phyloP scores from a whole-genome alignment of 2,329 filamentous ascomycete genomes.

The Ascochyta lentis region DNA sequence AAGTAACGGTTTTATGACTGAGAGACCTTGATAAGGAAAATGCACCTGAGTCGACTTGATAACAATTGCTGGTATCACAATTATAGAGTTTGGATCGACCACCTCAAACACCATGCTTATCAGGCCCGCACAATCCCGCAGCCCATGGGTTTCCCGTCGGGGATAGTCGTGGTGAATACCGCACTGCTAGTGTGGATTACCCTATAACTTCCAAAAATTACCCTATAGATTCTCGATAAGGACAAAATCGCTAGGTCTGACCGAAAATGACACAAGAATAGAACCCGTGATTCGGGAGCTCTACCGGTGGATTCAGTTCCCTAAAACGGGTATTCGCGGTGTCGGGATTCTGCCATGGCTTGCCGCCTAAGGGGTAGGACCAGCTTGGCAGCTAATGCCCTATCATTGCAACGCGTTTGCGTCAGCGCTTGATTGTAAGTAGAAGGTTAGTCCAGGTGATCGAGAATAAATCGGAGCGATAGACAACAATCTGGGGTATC shows the following conservation, averaged over 20 bases:
- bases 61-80: constrained; percentile 6
- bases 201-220: constrained; percentile 44
- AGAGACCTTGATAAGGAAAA: constrained; percentile 6
- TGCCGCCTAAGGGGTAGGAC: constrained; percentile 19
- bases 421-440: constrained; percentile 24
- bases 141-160: constrained; percentile 17
- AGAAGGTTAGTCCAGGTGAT: constrained; percentile 27
- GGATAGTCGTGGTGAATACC: constrained; percentile 16
- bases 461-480: constrained; percentile 29
- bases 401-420: constrained; percentile 21
- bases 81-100: constrained; percentile 3
- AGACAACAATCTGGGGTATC: constrained; percentile 16
- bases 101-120: constrained; percentile 27
- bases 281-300: constrained; percentile 22
- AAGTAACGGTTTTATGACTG: background rate
- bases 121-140: constrained; percentile 32
- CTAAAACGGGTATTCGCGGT: constrained; percentile 42
- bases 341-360: constrained; percentile 32
- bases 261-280: constrained; percentile 36
- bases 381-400: constrained; percentile 23
- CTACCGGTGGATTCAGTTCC: constrained; percentile 37
- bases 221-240: constrained; percentile 45
- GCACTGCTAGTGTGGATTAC: constrained; percentile 41
- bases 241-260: constrained; percentile 24
- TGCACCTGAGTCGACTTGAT: constrained; percentile 6